Percentiles rank a stretch among this genome's conserved stretches.
phyloP scores from a whole-genome alignment of 805 yeast species.

The Spathaspora passalidarum region DNA sequence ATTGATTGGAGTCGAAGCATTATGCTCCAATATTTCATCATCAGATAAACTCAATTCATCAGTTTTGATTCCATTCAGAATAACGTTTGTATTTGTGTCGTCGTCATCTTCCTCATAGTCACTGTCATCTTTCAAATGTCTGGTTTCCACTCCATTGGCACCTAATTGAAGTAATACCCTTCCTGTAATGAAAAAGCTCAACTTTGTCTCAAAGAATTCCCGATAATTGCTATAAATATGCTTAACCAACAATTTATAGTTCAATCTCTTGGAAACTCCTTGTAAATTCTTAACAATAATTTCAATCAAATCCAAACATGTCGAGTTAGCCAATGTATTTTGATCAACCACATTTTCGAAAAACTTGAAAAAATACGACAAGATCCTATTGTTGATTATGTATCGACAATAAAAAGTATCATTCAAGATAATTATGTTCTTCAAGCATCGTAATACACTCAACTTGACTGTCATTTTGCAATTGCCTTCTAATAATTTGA shows the following conservation, averaged over 20 bases:
- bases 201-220: constrained; percentile 15
- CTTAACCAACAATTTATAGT: constrained; percentile 26
- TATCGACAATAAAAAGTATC: constrained; percentile 59
- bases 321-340: constrained; percentile 70
- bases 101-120: constrained; percentile 5
- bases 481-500: constrained; percentile 40
- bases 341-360: constrained; percentile 45
- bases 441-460: constrained; percentile 67
- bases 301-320: constrained; percentile 68
- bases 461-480: constrained; percentile 55
- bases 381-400: constrained; percentile 53
- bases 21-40: constrained; percentile 17
- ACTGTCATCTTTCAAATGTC: constrained; percentile 8
- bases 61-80: constrained; percentile 11
- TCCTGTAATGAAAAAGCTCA: constrained; percentile 30
- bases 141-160: constrained; percentile 11
- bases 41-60: constrained; percentile 20
- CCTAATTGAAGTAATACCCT: constrained; percentile 21
- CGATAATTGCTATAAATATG: constrained; percentile 31
- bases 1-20: constrained; percentile 27
- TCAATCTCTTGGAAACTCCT: constrained; percentile 12
- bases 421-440: constrained; percentile 56
- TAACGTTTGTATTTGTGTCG: constrained; percentile 6
- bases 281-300: constrained; percentile 29
- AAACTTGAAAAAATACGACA: constrained; percentile 47